Evolutionary conservation across 192 early-diverging fungal genomes (phyloP).

Genomic region (Umbelopsis sp.): DNA sequence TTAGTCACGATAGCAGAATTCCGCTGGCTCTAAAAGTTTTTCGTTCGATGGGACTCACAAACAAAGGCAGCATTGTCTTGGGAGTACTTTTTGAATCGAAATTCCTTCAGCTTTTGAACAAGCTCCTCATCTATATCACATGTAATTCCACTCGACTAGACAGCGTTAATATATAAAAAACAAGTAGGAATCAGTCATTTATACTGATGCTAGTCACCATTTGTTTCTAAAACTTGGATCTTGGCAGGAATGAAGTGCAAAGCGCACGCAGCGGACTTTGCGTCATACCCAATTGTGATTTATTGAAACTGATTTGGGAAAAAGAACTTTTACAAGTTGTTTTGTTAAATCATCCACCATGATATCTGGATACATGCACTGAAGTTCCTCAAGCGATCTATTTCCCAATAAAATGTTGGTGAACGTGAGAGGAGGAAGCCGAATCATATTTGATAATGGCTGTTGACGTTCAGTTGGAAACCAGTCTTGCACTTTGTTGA

Average conservation of each 20-base stretch:
- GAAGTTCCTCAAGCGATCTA: not conserved
- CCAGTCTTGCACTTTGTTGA: not conserved
- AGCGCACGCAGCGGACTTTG: not conserved
- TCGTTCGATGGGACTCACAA: slow-evolving; percentile 51
- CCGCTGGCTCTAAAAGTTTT: too few relatives aligned
- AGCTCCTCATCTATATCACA: slow-evolving; percentile 54
- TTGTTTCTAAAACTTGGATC: not conserved
- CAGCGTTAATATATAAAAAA: not conserved
- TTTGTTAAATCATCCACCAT: not conserved
- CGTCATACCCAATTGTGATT: not conserved
- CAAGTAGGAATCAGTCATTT: not conserved
- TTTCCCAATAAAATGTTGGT: not conserved
- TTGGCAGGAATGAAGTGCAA: not conserved
- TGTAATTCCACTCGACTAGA: slow-evolving; percentile 27
- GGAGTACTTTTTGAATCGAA: slow-evolving; percentile 54
- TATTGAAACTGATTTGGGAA: not conserved
- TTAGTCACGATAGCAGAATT: not conserved
- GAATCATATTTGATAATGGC: not conserved
- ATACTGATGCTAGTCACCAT: slow-evolving; percentile 1
- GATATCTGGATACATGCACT: not conserved
- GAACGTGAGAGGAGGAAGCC: not conserved
- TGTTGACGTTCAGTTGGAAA: not conserved
- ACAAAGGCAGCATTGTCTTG: slow-evolving; percentile 55
- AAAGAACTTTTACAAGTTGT: not conserved
- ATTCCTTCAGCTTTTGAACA: slow-evolving; percentile 48